A percentile compares a stretch with the other conserved stretches of the same genome.
phyloP scores from a whole-genome alignment of 129 eudicot species.

The Flaveria brownii region DNA sequence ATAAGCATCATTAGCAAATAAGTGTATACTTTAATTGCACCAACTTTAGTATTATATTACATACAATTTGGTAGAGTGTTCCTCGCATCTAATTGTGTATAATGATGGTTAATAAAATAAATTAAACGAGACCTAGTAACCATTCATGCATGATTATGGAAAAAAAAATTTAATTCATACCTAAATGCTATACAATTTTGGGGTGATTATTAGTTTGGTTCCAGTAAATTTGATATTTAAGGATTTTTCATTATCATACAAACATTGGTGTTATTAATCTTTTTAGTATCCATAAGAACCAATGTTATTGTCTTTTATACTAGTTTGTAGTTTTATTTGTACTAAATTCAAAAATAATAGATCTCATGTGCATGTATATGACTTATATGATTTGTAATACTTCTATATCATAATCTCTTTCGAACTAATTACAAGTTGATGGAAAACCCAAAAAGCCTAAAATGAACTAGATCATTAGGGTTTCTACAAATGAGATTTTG shows the following conservation, averaged over 20 bases:
- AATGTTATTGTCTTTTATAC: no score
- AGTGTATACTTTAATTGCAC: constrained; percentile 33
- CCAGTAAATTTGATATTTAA: background rate
- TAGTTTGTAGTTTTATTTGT: no score
- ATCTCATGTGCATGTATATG: no score
- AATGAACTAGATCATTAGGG: constrained; percentile 5
- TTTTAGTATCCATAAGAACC: no score
- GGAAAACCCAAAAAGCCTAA: background rate
- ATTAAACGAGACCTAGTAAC: constrained; percentile 11
- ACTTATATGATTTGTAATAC: no score
- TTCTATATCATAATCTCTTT: no score
- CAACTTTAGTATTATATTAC: constrained; percentile 28
- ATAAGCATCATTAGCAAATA: constrained; percentile 31
- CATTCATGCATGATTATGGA: constrained; percentile 6
- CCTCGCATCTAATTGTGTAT: constrained; percentile 25
- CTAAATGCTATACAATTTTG: background rate
- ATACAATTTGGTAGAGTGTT: constrained; percentile 15
- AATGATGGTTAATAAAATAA: background rate
- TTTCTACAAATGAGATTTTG: background rate
- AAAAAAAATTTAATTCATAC: background rate
- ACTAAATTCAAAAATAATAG: no score
- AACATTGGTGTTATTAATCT: no score
- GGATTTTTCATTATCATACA: no score
- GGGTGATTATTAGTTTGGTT: background rate
- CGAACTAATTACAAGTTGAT: background rate